Evolutionary conservation across 495 filamentous ascomycete species (phyloP), one percentile per base, ranked within the genome.

Genomic region (Clohesyomyces aquaticus): DNA sequence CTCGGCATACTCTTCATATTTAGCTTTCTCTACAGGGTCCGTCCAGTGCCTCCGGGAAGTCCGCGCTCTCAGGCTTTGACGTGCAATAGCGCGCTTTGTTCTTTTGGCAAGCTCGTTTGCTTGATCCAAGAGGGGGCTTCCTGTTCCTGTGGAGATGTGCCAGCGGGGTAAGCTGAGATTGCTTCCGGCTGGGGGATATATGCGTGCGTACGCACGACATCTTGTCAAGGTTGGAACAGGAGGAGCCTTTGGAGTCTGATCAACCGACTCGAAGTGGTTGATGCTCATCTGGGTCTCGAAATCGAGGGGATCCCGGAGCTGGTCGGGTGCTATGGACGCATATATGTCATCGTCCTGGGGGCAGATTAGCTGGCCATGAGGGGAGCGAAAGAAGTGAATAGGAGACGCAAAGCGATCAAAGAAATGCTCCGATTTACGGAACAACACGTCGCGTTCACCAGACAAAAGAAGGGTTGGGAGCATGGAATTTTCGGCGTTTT

Each of bases 371-470:
- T 45, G 41, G n/a, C 41, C 66, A 48, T 64, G 52, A 2, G 67
- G 63, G 1, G 67, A 66, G 26, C 84, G 78, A 41, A 86, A 82
- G 67, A 85, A 85, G 3, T 84, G 75, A 8, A 83, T 73, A 0
- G 84, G 84, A 4, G 82, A 85, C 0, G 84, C 84, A 65, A 87
- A 86, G 0, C 83, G 74, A 61, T 86, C 84, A 45, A 85, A 85
- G 66, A 76, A 83, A 14, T 77, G 65, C 55, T 81, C 79, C 8
- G 79, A 76, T 1, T 73, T 77, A 2, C 69, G 22, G 66, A 87
- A 87, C 22, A 81, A 70, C 2, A 61, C 21, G 19, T 74, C 69
- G 12, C 81, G 74, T 3, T 78, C 74, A 0, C 72, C 70, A 4
- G 78, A 59, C 9, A 80, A 68, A 35, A 77, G 77, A 9, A 58